phyloP scores from a whole-genome alignment of 257 asterid genomes.

The Voacanga thouarsii region DNA sequence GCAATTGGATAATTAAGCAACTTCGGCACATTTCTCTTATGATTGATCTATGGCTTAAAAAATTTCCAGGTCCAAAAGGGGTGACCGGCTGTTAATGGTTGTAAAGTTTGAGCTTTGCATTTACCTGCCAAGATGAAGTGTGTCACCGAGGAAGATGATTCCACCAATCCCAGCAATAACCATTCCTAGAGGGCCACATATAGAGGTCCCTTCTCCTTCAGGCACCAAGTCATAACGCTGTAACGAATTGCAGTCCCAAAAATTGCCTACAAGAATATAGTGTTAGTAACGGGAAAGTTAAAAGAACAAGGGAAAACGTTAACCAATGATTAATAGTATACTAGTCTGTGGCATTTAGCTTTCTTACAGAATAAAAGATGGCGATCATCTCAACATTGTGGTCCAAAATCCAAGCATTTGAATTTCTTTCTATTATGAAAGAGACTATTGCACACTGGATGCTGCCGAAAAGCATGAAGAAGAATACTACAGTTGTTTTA shows the following conservation, averaged over 20 bases:
- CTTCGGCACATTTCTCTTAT: too few relatives aligned
- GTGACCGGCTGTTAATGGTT: too few relatives aligned
- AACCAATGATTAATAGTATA: too few relatives aligned
- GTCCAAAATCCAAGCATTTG: conserved; percentile 25
- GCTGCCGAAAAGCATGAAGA: conserved; percentile 12
- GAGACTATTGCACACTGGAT: conserved; percentile 10
- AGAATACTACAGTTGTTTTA: conserved; percentile 27
- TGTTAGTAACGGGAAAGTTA: too few relatives aligned
- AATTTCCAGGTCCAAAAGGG: too few relatives aligned
- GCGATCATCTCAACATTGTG: conserved; percentile 20
- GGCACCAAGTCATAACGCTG: conserved; percentile 37
- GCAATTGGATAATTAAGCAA: too few relatives aligned
- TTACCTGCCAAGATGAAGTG: conserved; percentile 53
- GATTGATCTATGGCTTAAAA: too few relatives aligned
- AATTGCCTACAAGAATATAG: not conserved
- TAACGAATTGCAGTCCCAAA: conserved; percentile 15
- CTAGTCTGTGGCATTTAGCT: not conserved
- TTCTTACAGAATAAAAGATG: conserved; percentile 23
- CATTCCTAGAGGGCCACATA: conserved; percentile 50
- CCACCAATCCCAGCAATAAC: conserved; percentile 51
- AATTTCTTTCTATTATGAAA: not conserved
- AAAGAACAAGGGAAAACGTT: too few relatives aligned
- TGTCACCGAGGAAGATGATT: conserved; percentile 48
- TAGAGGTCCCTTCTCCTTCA: conserved; percentile 48
- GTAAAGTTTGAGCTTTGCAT: too few relatives aligned